Base-by-base conservation (phyloP, 257 asterid species). In the Salvia splendens region DNA sequence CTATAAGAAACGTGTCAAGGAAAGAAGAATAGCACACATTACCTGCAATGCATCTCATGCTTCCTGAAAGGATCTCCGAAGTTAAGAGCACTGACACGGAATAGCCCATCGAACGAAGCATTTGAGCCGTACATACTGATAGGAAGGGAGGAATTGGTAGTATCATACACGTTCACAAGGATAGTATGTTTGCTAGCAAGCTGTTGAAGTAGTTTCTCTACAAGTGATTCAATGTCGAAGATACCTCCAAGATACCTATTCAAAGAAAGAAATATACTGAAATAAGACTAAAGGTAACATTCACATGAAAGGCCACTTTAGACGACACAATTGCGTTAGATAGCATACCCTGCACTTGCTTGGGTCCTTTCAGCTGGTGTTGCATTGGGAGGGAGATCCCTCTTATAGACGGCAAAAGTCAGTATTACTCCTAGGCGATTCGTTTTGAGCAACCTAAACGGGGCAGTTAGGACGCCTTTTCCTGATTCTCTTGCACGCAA, bases 1-100 rank as follows among this genome's bases (percentile, higher is more conserved):
- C 30, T 2, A 24, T 24, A 24, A 24, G 30, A 24, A 24, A 40
- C 33, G 10, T 48, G 45, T 38, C 65, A 30, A 56, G 46, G 32
- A 52, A 55, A 49, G 53, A 35, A 49, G 53, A 35, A 46, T 45
- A 30, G 48, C 32, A 42, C 8, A 41, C 36, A 11, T 65, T 68
- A 94, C 99, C 99, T 79, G 99, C 99, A 94, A 63, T 79, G 96
- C 99, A 94, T 94, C 79, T 94, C 99, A 73, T 94, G 99, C 78
- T 82, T 91, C 67, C 96, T 76, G 74, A 84, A 84, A 1, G 97
- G 99, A 80, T 91, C 97, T 77, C 96, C 99, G 52, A 94, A 94
- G 86, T 88, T 91, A 40, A 94, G 96, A 73, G 69, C 69, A 68
- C 99, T 91, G 73, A 84, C 85, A 74, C 35, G 85, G 77, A 57